A percentile compares a stretch with the other conserved stretches of the same genome.
phyloP scores from a whole-genome alignment of 768 basidiomycete species.

The Termitomyces sp. region DNA sequence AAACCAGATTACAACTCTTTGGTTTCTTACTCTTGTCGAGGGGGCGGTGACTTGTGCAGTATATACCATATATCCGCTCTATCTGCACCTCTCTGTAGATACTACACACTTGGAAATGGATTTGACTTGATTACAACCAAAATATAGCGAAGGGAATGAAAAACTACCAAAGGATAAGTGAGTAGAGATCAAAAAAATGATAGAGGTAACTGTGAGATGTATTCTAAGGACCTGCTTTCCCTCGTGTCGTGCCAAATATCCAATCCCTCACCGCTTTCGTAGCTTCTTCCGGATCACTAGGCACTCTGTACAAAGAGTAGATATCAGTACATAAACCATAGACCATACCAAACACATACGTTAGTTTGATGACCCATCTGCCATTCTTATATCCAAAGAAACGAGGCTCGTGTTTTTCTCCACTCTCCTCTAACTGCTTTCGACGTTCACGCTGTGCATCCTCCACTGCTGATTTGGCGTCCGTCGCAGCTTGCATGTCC shows the following conservation, averaged over 20 bases:
- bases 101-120: constrained; percentile 1
- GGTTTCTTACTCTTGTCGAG: no score
- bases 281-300: constrained; percentile 66
- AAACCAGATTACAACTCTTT: no score
- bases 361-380: constrained; percentile 79
- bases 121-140: constrained; percentile 1
- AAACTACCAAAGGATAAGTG: not conserved
- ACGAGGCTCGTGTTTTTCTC: constrained; percentile 63
- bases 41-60: constrained; percentile 4
- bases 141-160: not conserved
- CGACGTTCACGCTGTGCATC: constrained; percentile 86
- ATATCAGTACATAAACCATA: not conserved
- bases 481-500: constrained; percentile 94
- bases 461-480: constrained; percentile 87
- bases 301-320: constrained; percentile 45
- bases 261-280: constrained; percentile 66
- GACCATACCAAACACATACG: constrained; percentile 40
- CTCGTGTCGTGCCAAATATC: constrained; percentile 27
- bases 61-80: not conserved
- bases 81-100: not conserved
- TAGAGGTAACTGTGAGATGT: not conserved
- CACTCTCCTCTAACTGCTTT: constrained; percentile 68
- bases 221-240: not conserved
- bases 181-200: not conserved
- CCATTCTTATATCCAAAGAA: constrained; percentile 80